These are phyloP conservation scores for Caryopteris hybrid DNA, from an alignment of 305 asterid genomes.

Conservation along the genomic window DNA sequence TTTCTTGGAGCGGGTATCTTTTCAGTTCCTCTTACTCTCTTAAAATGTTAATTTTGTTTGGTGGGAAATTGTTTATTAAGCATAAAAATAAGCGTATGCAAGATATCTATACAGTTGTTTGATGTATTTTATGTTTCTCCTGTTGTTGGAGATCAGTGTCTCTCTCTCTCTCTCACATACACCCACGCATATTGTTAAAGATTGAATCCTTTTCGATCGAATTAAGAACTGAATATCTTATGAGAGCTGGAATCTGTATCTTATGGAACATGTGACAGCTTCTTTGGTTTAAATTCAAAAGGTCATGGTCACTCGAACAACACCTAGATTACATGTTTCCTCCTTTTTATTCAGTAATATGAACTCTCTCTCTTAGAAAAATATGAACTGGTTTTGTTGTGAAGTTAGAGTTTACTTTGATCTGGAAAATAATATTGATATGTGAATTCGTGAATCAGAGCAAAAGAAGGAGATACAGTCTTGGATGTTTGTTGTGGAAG, in stretches of 20 bases:
- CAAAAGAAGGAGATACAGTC: slow-evolving; percentile 71
- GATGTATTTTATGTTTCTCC: not conserved
- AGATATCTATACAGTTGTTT: not conserved
- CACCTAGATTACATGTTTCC: not conserved
- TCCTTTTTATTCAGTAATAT: not conserved
- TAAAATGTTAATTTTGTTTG: not conserved
- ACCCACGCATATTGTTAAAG: too few relatives aligned
- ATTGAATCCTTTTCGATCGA: not conserved
- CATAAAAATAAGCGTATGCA: not conserved
- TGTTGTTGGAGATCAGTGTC: not conserved
- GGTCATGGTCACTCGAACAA: too few relatives aligned
- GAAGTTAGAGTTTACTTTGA: not conserved
- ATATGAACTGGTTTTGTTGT: not conserved
- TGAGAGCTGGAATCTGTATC: too few relatives aligned
- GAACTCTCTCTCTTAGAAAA: not conserved
- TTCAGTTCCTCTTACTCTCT: not conserved
- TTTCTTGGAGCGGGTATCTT: slow-evolving; percentile 79
- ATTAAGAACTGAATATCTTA: not conserved
- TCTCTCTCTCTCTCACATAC: not conserved
- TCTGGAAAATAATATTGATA: slow-evolving; percentile 10
- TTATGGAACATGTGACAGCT: too few relatives aligned
- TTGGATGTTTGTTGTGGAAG: slow-evolving; percentile 96
- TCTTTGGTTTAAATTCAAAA: too few relatives aligned
- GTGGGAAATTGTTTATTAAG: not conserved
- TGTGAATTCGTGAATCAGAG: slow-evolving; percentile 41